Percentiles rank a stretch among this genome's conserved stretches.
phyloP scores from a whole-genome alignment of 805 yeast species.

The Candida andamanensis region DNA sequence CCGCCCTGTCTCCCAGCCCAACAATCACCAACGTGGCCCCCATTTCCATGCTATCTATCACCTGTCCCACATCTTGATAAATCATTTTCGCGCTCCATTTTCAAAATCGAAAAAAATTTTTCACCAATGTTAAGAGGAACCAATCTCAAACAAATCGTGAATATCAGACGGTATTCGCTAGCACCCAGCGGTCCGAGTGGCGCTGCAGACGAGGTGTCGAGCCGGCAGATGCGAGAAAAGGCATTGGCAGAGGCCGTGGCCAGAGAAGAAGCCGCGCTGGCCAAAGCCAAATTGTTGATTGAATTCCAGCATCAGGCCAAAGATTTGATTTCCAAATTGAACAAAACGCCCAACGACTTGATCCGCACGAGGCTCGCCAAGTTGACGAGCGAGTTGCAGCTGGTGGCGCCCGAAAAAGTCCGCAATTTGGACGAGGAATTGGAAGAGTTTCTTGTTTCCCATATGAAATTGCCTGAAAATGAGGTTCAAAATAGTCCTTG shows the following conservation, averaged over 20 bases:
- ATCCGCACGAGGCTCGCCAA: slow-evolving; percentile 24
- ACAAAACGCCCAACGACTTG: slow-evolving; percentile 28
- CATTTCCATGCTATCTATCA: too few relatives aligned
- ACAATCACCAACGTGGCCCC: too few relatives aligned
- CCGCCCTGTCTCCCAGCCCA: too few relatives aligned
- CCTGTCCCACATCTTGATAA: too few relatives aligned
- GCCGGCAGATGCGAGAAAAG: slow-evolving; percentile 26
- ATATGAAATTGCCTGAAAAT: slow-evolving; percentile 27
- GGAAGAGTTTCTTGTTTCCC: slow-evolving; percentile 30
- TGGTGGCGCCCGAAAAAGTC: slow-evolving; percentile 27
- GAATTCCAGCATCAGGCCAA: slow-evolving; percentile 25
- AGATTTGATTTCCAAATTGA: slow-evolving; percentile 26
- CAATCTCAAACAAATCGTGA: too few relatives aligned
- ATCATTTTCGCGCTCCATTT: too few relatives aligned
- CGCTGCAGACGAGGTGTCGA: too few relatives aligned
- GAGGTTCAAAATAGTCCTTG: slow-evolving; percentile 32
- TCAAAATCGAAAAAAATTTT: too few relatives aligned
- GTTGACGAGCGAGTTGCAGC: slow-evolving; percentile 26
- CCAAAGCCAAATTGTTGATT: slow-evolving; percentile 28
- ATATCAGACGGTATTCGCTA: too few relatives aligned
- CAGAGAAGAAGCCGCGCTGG: slow-evolving; percentile 36
- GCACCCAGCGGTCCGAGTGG: too few relatives aligned
- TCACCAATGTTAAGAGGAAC: too few relatives aligned
- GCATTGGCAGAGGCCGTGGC: slow-evolving; percentile 42
- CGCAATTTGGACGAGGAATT: slow-evolving; percentile 37